Evolutionary conservation across 163 green algal genomes (phyloP).

Genomic region (Chlorella variabilis): DNA sequence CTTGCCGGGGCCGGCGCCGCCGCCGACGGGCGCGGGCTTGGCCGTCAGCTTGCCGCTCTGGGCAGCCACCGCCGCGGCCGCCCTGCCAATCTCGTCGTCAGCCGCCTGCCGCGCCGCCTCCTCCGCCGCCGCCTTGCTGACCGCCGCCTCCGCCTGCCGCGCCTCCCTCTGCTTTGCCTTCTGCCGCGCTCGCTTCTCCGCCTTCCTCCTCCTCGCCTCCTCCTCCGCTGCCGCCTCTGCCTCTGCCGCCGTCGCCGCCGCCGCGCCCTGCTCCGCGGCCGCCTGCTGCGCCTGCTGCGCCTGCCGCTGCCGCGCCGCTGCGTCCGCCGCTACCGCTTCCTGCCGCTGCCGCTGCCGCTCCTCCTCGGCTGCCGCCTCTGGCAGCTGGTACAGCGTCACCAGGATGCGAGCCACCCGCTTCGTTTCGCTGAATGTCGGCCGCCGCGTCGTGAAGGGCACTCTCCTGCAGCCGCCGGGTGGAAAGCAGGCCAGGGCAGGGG

Average conservation of each 20-base stretch:
- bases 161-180: slow-evolving; percentile 75
- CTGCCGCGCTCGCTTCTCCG: slow-evolving; percentile 75
- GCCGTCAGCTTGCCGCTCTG: slow-evolving; percentile 21
- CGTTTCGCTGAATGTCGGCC: slow-evolving; percentile 88
- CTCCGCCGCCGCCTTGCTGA: slow-evolving; percentile 50
- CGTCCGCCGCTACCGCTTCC: neutral
- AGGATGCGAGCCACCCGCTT: slow-evolving; percentile 77
- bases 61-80: slow-evolving; percentile 58
- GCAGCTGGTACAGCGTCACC: slow-evolving; percentile 63
- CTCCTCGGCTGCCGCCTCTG: slow-evolving; percentile 1
- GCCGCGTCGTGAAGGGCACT: slow-evolving; percentile 88
- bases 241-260: slow-evolving; percentile 2
- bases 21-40: neutral
- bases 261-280: slow-evolving; percentile 3
- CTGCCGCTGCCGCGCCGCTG: slow-evolving; percentile 6
- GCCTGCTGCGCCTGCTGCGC: neutral
- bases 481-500: too few species aligned
- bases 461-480: slow-evolving; percentile 8
- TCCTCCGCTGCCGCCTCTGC: slow-evolving; percentile 33
- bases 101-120: slow-evolving; percentile 44
- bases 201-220: slow-evolving; percentile 57
- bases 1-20: slow-evolving; percentile 19
- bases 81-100: slow-evolving; percentile 54
- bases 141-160: slow-evolving; percentile 18
- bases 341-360: neutral